Evolutionary conservation across 306 rosid species (phyloP), one percentile per base, ranked within the genome.

Genomic region (peach (Prunus persica)): DNA sequence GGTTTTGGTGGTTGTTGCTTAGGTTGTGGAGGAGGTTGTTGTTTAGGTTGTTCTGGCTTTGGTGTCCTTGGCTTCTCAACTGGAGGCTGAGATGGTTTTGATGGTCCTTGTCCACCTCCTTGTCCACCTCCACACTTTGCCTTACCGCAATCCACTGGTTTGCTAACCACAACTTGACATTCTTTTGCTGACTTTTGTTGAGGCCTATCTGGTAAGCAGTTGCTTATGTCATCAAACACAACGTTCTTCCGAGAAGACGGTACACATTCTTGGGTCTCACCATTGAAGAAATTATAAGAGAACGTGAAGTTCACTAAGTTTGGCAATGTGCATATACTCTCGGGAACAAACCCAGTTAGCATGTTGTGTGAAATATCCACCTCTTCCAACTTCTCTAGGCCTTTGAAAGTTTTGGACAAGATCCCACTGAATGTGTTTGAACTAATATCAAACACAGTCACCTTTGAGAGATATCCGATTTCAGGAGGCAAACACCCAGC

Each of bases 71-170:
- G 81, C 55, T 78, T 79, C 24, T 64, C 69, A 64, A 64, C 49
- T n/a, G 1, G 47, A 50, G 81, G 69, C 3, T 56, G 41, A 27
- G 22, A 62, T 6, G 83, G 75, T 34, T 75, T 68, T 45, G 78
- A 6, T 2, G 76, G 73, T 3, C 60, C 3, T 0, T 82, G 34
- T 11, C 74, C 74, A 16, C 69, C 82, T 15, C 88, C 84, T 0
- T 82, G 34, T 11, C 74, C 74, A 16, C 69, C 82, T 15, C 88
- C 84, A 75, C 98, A 94, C 55, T 72, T 78, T 5, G 78, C 69
- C 87, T 90, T 90, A 77, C 88, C 71, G 34, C 98, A 94, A 73
- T 94, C 92, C 22, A 90, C 80, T 0, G 91, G 91, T 38, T 83
- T 89, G 76, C 79, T 85, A 19, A 86, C 91, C 27, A 89, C 88